Conservation (phyloP, 2,329 filamentous ascomycete species). For the Ophiocordyceps robertsii region DNA sequence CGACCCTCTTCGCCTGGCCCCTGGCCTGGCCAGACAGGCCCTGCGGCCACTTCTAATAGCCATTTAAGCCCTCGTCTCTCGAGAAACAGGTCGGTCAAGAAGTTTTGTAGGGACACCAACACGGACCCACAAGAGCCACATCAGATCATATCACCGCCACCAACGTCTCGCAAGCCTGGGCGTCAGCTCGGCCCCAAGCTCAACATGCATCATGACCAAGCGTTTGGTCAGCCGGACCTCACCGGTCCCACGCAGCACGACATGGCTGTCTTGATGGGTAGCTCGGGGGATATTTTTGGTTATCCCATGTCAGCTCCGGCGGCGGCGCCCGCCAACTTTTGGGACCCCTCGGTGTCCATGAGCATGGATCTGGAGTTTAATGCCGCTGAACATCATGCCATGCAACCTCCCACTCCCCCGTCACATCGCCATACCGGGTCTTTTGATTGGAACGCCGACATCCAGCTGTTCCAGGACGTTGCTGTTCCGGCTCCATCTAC, state of each 20-base stretch:
- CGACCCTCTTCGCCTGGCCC: conserved; percentile 44
- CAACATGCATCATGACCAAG: conserved; percentile 46
- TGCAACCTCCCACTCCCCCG: conserved; percentile 17
- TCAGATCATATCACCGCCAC: conserved; percentile 48
- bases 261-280: conserved; percentile 31
- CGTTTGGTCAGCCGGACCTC: conserved; percentile 38
- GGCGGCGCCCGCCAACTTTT: conserved; percentile 38
- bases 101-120: conserved; percentile 27
- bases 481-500: conserved; percentile 16
- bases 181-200: conserved; percentile 41
- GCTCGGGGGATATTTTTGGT: conserved; percentile 41
- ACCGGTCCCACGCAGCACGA: conserved; percentile 34
- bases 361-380: conserved; percentile 49
- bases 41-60: conserved; percentile 13
- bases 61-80: conserved; percentile 14
- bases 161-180: conserved; percentile 39
- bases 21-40: conserved; percentile 17
- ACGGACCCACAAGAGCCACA: conserved; percentile 19
- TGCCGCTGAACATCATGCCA: conserved; percentile 27
- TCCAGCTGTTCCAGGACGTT: conserved; percentile 40
- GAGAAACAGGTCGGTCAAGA: conserved; percentile 25
- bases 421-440: conserved; percentile 34
- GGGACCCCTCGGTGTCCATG: conserved; percentile 40
- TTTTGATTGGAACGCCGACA: conserved; percentile 42
- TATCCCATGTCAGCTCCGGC: conserved; percentile 47